Conservation (phyloP, 495 filamentous ascomycete genomes). For the Trichoderma reesei region DNA sequence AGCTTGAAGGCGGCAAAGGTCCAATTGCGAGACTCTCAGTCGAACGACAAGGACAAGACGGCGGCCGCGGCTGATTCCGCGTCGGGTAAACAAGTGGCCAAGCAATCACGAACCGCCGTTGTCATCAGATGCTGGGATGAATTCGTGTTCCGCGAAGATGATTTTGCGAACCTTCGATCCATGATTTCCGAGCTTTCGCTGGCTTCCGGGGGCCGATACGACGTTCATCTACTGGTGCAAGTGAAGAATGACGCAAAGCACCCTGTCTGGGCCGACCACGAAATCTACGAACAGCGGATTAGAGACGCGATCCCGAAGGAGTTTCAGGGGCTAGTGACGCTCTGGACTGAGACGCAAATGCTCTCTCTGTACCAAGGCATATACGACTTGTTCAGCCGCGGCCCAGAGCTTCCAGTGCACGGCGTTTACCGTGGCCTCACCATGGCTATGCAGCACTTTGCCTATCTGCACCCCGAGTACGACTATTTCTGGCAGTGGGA, state of each 20-base stretch:
- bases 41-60: constrained; percentile 37
- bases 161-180: constrained; percentile 60
- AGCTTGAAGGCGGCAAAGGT: constrained; percentile 33
- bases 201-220: constrained; percentile 69
- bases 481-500: constrained; percentile 99
- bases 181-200: constrained; percentile 69
- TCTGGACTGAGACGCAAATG: constrained; percentile 95
- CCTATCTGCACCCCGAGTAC: constrained; percentile 82
- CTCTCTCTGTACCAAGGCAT: constrained; percentile 73
- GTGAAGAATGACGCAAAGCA: constrained; percentile 54
- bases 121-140: constrained; percentile 68
- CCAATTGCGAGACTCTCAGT: constrained; percentile 14
- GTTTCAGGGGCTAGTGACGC: constrained; percentile 75
- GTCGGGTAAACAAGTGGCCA: constrained; percentile 4
- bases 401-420: constrained; percentile 61
- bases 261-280: constrained; percentile 54
- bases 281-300: constrained; percentile 48
- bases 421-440: constrained; percentile 85
- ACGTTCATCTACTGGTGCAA: constrained; percentile 71
- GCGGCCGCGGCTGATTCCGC: neutral
- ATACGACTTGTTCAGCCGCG: constrained; percentile 59
- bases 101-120: constrained; percentile 51
- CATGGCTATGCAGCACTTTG: constrained; percentile 92
- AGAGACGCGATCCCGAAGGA: constrained; percentile 67
- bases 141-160: constrained; percentile 57